Base-by-base conservation (phyloP, 2,329 filamentous ascomycete genomes). In the Botrytis elliptica region DNA sequence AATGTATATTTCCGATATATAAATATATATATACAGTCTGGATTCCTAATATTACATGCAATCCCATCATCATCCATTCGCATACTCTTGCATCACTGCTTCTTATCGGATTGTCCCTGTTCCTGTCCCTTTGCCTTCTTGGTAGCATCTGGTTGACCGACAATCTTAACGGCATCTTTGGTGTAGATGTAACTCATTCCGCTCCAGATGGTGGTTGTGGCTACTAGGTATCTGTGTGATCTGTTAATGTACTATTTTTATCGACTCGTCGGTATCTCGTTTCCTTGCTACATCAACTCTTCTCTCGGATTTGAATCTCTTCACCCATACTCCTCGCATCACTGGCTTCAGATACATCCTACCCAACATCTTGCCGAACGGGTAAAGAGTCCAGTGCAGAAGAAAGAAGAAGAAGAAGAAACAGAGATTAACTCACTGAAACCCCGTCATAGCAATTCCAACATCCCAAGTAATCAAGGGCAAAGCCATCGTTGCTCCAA, bases 121-220 rank as follows among this genome's bases (percentile, higher is more conserved):
- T 25, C 38, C 36, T 64, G 59, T 57, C 69, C 70, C 42, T 75
- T 71, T 55, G 71, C 49, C 18, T 74, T 71, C 38, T 77, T 75
- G 49, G 74, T 52, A 22, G 60, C 46, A 40, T 72, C 71, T 10
- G 77, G 74, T 72, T 85, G 83, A 22, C 82, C 84, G 60, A 98
- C 82, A 73, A 98, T 98, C 82, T 92, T 97, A 46, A 98, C 95
- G 0, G 94, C 95, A 79, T 97, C 92, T 82, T 96, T 97, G 77
- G 90, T 93, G 81, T 92, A 97, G 10, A 97, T 87, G 81, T 99
- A 99, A 82, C 95, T 97, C 22, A 95, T 86, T 12, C 96, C 96
- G 76, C 94, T 98, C 93, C 95, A 98, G 9, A 97, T 83, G 0
- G 96, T 99, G 6, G 96, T 99, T 0, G 87, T 88, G 0, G 94